Evolutionary conservation across 441 rosid species (phyloP).

Genomic region (Pelargonium citronellum): DNA sequence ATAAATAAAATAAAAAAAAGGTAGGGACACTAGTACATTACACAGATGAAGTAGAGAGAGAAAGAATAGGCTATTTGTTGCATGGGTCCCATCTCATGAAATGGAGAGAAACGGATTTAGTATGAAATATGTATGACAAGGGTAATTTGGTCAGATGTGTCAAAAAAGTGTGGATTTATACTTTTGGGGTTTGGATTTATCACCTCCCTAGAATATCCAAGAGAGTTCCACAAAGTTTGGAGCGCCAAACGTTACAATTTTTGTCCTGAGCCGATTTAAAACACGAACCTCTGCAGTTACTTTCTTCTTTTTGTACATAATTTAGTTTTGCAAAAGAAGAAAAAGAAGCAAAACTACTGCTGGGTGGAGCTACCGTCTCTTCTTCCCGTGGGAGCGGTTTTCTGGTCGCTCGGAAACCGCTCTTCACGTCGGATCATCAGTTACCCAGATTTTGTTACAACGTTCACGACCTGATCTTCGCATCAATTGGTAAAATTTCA

Average conservation of each 20-base stretch:
- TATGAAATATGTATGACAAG: no score
- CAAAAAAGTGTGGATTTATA: no score
- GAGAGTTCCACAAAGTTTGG: neutral
- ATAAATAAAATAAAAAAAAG: no score
- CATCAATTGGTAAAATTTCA: neutral
- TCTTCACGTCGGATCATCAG: conserved; percentile 13
- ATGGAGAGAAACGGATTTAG: no score
- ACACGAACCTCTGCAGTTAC: neutral
- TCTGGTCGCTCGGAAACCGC: conserved; percentile 29
- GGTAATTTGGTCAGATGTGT: no score
- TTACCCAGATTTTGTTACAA: neutral
- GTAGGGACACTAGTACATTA: no score
- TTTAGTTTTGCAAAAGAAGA: neutral
- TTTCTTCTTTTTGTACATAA: neutral
- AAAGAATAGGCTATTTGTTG: no score
- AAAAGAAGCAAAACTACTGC: conserved; percentile 1
- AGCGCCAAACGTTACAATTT: neutral
- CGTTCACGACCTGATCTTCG: neutral
- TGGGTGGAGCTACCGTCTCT: neutral
- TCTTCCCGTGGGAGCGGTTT: conserved; percentile 28
- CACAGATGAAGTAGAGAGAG: no score
- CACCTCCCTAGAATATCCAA: no score
- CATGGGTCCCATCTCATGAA: no score
- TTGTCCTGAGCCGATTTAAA: neutral
- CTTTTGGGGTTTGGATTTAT: no score